Conservation (phyloP, 257 asterid genomes). For the Nicotiana noctiflora region DNA sequence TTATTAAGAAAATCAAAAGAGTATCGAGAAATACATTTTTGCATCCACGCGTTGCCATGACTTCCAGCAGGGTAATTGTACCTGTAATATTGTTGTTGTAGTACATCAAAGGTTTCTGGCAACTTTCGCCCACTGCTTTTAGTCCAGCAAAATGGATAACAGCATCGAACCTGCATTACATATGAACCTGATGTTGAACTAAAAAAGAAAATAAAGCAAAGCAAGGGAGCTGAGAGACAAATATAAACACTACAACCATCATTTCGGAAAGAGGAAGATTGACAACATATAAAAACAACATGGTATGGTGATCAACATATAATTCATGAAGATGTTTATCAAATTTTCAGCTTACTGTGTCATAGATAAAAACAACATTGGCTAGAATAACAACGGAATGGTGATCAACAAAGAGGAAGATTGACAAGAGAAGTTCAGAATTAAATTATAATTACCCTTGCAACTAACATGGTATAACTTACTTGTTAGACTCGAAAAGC, state of each 20-base stretch:
- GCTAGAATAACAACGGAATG: background rate
- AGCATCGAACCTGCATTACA: conserved; percentile 68
- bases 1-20: background rate
- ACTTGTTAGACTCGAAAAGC: conserved; percentile 78
- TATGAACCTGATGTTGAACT: background rate
- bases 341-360: background rate
- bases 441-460: background rate
- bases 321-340: background rate
- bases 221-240: background rate
- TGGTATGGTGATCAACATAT: too few relatives aligned
- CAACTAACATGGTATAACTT: conserved; percentile 22
- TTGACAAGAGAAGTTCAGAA: background rate
- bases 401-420: background rate
- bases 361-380: background rate
- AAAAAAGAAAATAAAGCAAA: background rate
- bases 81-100: conserved; percentile 80
- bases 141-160: conserved; percentile 98
- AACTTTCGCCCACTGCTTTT: conserved; percentile 99
- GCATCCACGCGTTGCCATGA: conserved; percentile 94
- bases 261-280: background rate
- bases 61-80: conserved; percentile 76
- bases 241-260: background rate
- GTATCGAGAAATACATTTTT: conserved; percentile 44
- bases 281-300: too few relatives aligned
- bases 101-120: conserved; percentile 75